Conservation (phyloP, 176 grass and related monocot species). For the Eleusine indica region DNA sequence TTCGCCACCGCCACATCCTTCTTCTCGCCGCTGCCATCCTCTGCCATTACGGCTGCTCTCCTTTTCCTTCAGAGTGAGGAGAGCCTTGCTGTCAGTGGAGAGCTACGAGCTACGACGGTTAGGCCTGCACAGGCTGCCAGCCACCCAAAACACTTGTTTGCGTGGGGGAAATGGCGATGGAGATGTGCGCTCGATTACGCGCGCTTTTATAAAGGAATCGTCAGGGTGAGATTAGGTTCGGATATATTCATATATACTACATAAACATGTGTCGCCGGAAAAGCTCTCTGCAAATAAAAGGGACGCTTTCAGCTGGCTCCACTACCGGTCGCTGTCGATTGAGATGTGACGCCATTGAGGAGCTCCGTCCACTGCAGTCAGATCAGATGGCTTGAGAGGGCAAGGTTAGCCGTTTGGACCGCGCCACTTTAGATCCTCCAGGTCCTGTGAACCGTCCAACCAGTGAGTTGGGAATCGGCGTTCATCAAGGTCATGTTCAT, state of each 20-base stretch:
- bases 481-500: background rate
- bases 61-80: background rate
- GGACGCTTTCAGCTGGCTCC: conserved; percentile 23
- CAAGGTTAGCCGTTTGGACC: background rate
- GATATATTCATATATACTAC: background rate
- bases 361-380: conserved; percentile 12
- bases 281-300: background rate
- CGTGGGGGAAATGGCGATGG: conserved; percentile 38
- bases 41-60: conserved; percentile 35
- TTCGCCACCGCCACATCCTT: background rate
- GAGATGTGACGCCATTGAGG: conserved; percentile 22
- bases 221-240: background rate
- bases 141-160: background rate
- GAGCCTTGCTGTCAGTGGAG: background rate
- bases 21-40: conserved; percentile 38
- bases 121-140: conserved; percentile 24
- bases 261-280: background rate
- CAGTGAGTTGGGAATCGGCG: background rate
- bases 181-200: background rate
- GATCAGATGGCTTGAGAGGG: background rate
- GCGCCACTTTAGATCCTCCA: background rate
- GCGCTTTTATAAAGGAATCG: conserved; percentile 19
- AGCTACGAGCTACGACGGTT: conserved; percentile 28
- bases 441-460: background rate
- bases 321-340: conserved; percentile 16